Base-by-base conservation (phyloP, 2,329 filamentous ascomycete genomes). In the Epichloe scottii region DNA sequence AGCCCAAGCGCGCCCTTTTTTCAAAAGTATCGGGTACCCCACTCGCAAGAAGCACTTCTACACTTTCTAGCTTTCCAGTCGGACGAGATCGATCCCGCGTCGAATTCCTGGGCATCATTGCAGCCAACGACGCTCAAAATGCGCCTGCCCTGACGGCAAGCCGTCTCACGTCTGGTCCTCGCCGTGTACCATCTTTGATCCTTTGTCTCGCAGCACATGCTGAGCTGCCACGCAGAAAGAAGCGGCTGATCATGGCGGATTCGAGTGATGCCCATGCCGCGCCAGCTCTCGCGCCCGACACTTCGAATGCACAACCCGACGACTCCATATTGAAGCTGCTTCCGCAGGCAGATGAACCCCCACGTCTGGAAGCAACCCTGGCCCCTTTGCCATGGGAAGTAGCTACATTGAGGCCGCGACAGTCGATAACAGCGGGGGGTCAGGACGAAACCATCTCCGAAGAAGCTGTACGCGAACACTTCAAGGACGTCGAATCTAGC, bases 401-500 rank as follows among this genome's bases (percentile, higher is more conserved):
- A 75, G 69, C 62, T 71, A 69, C 53, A 57, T 74, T 40, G 72
- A 74, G 42, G 63, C 66, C 30, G 63, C 64, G 5, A 64, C 65
- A 23, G 59, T 68, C 50, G 67, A 71, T 47, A 56, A 63, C 21
- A 68, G 62, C 30, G 55, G 55, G 56, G 14, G 57, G 48, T 15
- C 54, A 59, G 10, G 67, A 72, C 50, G 74, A 79, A 50, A 76
- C 75, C 3, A 62, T 78, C 41, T 73, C 73, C 42, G 77, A 80
- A 56, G 71, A 74, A 45, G 71, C 71, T 42, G 71, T 81, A 19
- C 70, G 73, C 54, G 72, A 74, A 51, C 79, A 83, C 59, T 63
- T 84, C 19, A 72, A 77, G 57, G 81, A 84, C 59, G 73, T 83
- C 55, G 81, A 85, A 60, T 84, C 81, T 35, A 84, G 81, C 66